Percentiles rank a stretch among this genome's conserved stretches.
Evolutionary conservation across 2,329 filamentous ascomycete species (phyloP).

Genomic region (Anthostomella pinea): DNA sequence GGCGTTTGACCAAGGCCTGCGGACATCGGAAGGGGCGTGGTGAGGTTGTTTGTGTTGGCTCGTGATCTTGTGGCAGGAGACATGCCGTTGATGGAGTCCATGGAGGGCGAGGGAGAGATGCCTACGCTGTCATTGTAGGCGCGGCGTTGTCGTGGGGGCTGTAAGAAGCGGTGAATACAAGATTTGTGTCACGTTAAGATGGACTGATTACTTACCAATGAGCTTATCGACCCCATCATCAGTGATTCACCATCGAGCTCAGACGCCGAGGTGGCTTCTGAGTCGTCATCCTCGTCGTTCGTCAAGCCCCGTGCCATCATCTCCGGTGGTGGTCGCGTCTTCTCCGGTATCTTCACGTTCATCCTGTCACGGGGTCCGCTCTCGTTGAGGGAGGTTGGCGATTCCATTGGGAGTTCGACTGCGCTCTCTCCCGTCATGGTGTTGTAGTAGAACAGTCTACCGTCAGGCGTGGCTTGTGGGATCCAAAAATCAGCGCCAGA

Average conservation of each 20-base stretch:
- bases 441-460: slow-evolving; percentile 95
- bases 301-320: slow-evolving; percentile 81
- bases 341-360: slow-evolving; percentile 84
- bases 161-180: slow-evolving; percentile 21
- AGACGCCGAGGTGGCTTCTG: slow-evolving; percentile 76
- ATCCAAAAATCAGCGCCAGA: slow-evolving; percentile 98
- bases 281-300: slow-evolving; percentile 87
- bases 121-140: slow-evolving; percentile 60
- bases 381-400: slow-evolving; percentile 76
- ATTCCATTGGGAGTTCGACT: slow-evolving; percentile 91
- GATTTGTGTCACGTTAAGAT: slow-evolving; percentile 4
- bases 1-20: slow-evolving; percentile 39
- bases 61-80: slow-evolving; percentile 58
- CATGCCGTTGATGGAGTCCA: slow-evolving; percentile 80
- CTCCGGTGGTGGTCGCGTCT: slow-evolving; percentile 84
- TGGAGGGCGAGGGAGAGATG: slow-evolving; percentile 82
- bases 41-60: slow-evolving; percentile 48
- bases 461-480: slow-evolving; percentile 91
- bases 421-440: slow-evolving; percentile 93
- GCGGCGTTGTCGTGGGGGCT: slow-evolving; percentile 59
- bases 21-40: slow-evolving; percentile 43
- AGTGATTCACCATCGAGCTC: slow-evolving; percentile 77
- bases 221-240: slow-evolving; percentile 66
- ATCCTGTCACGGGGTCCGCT: slow-evolving; percentile 83
- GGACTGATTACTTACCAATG: slow-evolving; percentile 54